Conservation (phyloP, 2,329 filamentous ascomycete genomes). For the Apiospora arundinis region DNA sequence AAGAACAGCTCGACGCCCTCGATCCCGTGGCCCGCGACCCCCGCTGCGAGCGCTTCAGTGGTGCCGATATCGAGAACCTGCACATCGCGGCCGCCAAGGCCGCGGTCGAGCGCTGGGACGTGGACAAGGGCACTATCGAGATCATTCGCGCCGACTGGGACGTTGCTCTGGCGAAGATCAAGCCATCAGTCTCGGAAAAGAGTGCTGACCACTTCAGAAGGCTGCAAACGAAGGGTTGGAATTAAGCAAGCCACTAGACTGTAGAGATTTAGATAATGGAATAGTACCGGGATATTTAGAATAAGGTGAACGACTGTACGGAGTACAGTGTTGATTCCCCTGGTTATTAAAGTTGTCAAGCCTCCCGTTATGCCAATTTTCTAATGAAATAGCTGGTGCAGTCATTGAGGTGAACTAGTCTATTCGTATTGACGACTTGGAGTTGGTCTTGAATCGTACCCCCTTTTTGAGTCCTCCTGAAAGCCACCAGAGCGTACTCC, state of each 20-base stretch:
- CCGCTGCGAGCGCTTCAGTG: constrained; percentile 79
- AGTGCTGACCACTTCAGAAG: constrained; percentile 23
- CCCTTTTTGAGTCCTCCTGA: too few species aligned
- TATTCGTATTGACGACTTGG: too few species aligned
- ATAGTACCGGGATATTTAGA: too few species aligned
- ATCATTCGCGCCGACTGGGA: constrained; percentile 58
- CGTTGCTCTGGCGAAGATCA: constrained; percentile 53
- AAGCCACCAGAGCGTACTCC: too few species aligned
- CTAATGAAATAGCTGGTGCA: too few species aligned
- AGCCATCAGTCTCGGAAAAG: constrained; percentile 56
- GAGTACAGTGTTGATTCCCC: too few species aligned
- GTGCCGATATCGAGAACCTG: constrained; percentile 68
- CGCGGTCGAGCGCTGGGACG: constrained; percentile 33
- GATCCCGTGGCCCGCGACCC: constrained; percentile 69
- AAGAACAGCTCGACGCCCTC: constrained; percentile 50
- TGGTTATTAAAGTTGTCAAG: too few species aligned
- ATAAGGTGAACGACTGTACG: too few species aligned
- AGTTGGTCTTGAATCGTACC: too few species aligned
- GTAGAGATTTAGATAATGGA: too few species aligned
- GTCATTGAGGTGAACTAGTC: too few species aligned
- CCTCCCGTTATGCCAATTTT: too few species aligned
- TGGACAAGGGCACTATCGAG: background rate
- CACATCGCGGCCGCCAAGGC: constrained; percentile 39
- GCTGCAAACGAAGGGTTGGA: background rate
- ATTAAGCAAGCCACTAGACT: background rate